Conservation (phyloP, 495 filamentous ascomycete species). For the Aspergillus kassunensis region DNA sequence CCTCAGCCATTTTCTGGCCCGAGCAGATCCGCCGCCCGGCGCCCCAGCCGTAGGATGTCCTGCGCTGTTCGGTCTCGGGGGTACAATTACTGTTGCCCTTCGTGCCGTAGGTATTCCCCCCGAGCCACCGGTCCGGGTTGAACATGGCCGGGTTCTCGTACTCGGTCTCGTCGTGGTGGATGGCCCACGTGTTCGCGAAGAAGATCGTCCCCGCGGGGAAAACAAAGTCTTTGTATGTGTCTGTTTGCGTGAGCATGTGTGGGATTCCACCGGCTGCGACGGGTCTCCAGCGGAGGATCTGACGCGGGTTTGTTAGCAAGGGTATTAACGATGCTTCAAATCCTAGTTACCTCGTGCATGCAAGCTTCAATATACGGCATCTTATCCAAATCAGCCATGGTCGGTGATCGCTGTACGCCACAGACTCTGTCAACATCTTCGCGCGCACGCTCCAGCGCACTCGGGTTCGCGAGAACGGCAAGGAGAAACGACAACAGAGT, state of each 20-base stretch:
- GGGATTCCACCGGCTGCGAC: constrained; percentile 3
- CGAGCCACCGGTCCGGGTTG: background rate
- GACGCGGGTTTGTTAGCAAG: background rate
- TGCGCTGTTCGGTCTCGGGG: background rate
- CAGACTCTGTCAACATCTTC: background rate
- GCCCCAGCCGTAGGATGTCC: constrained; percentile 1
- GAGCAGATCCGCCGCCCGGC: constrained; percentile 4
- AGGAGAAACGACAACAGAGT: constrained; percentile 2
- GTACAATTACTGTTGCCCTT: background rate
- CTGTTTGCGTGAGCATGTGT: constrained; percentile 3
- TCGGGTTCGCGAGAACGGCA: background rate
- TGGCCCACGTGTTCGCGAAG: constrained; percentile 4
- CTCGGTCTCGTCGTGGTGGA: constrained; percentile 4
- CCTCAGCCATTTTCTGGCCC: constrained; percentile 2
- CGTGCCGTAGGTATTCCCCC: background rate
- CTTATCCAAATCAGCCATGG: background rate
- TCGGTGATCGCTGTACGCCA: background rate
- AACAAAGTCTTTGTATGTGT: background rate
- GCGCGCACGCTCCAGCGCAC: background rate
- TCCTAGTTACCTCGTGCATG: constrained; percentile 6
- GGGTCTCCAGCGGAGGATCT: constrained; percentile 4
- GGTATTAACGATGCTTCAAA: background rate
- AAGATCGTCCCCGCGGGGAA: constrained; percentile 3
- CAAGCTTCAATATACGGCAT: constrained; percentile 2
- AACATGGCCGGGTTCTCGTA: background rate